These are phyloP conservation scores for Eutrema heterophyllum DNA, from an alignment of 345 rosid species.

Conservation along the genomic window DNA sequence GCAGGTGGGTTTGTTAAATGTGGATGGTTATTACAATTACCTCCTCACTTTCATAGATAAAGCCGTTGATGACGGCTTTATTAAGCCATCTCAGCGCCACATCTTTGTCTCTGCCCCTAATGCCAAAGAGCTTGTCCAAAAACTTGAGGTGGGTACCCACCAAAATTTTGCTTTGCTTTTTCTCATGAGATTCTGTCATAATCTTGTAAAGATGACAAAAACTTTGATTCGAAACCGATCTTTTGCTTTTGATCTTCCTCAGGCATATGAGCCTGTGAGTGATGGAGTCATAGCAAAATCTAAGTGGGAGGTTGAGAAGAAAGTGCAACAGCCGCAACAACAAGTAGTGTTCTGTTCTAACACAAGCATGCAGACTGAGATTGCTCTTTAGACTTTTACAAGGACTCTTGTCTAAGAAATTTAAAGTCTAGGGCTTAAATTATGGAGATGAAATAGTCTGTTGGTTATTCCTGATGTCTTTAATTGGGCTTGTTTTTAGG, in stretches of 20 bases:
- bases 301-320: constrained; percentile 70
- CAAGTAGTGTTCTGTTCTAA: constrained; percentile 31
- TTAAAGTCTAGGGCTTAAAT: not conserved
- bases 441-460: not conserved
- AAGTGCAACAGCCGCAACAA: constrained; percentile 32
- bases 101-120: constrained; percentile 91
- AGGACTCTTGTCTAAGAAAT: not conserved
- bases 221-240: not conserved
- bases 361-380: constrained; percentile 47
- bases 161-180: not conserved
- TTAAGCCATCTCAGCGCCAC: constrained; percentile 75
- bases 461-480: not conserved
- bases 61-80: constrained; percentile 98
- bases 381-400: constrained; percentile 41
- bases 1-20: constrained; percentile 95
- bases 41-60: constrained; percentile 84
- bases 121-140: constrained; percentile 83
- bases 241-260: constrained; percentile 3
- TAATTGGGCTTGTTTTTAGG: too few species aligned
- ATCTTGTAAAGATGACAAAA: constrained; percentile 11
- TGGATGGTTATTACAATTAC: constrained; percentile 87
- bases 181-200: not conserved
- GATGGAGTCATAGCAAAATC: constrained; percentile 74
- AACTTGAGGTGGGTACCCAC: constrained; percentile 72
- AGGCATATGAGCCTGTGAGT: constrained; percentile 85